Base-by-base conservation (phyloP, 148 eudicot species). In the Cornus florida region DNA sequence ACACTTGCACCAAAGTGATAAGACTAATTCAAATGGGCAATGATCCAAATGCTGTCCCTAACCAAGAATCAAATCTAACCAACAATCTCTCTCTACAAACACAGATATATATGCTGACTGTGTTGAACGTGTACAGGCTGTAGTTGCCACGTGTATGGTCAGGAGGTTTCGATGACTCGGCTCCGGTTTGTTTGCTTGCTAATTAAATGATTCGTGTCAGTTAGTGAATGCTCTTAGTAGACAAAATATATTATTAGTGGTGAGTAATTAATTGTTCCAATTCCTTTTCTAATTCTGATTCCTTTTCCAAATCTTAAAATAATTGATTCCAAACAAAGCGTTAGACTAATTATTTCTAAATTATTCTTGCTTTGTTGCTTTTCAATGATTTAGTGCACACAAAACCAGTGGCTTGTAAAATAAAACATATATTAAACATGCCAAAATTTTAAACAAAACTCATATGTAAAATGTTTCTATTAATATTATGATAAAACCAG, bases 101-200 rank as follows among this genome's bases (percentile, higher is more conserved):
- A 32, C 12, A 28, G 14, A 5, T 14, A 28, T 24, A 19, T 2
- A 1, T 53, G 77, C 28, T 20, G 48, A 74, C 6, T 74, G 20
- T 74, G 31, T 33, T 16, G 17, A 12, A 24, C 14, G 11, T n/a
- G 53, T 13, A 35, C 56, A 19, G 38, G 14, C 7, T 5, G 46
- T 22, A 33, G n/a, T 23, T 57, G 77, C 69, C 57, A 80, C 74
- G 74, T 74, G 82, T 10, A 11, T 8, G 46, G 74, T 16, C 33
- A 35, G 22, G 6, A 38, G 39, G 57, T 9, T 70, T 14, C 20
- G 80, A 56, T 78, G 80, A 78, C 75, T 78, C 75, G 35, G 73
- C 67, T 70, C 80, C 80, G 48, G 9, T 43, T 0, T 43, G 8
- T 43, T 43, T 32, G 57, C n/a, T 57, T 78, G 23, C 41, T 59